Base-by-base conservation (phyloP, 257 asterid species). In the Solanum arcanum region DNA sequence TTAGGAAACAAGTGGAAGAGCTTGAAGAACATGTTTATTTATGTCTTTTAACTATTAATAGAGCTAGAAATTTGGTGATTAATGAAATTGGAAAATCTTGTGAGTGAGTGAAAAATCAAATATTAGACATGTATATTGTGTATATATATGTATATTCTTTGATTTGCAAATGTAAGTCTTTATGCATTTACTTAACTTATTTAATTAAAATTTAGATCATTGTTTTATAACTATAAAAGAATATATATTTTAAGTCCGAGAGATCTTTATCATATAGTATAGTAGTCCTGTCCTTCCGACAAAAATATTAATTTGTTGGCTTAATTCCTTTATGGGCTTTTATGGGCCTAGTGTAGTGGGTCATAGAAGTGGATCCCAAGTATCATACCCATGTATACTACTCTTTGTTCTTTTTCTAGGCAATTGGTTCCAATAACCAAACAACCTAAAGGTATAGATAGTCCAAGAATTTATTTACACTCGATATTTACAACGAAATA, bases 1-100 rank as follows among this genome's bases (percentile, higher is more conserved):
- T 94, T 62, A 89, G 88, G 21, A 93, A 92, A 87, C 94, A 92
- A 81, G 94, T 92, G 21, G 95, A 93, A 42, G 98, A 95, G 93
- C 94, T 95, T 56, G 93, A 94, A 87, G 96, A 95, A 16, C 97
- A 94, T 39, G 92, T 94, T 7, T 94, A 92, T 85, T 87, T 95
- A 82, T 94, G 96, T 83, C 94, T 95, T 66, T 90, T 94, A 23
- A 94, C 98, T 0, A 95, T 95, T 75, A 94, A 95, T 91, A 88
- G 95, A 47, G 94, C 96, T 47, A 91, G 98, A 88, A 86, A 93
- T 88, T 81, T 95, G 93, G 92, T 95, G 86, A 88, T 93, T 12
- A 90, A 90, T 27, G 97, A 95, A 90, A 93, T 95, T 87, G 85
- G 39, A 52, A 85, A 87, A 87, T 88, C 88, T 44, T 44, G 64